These are phyloP conservation scores for Blastocystis sp. DNA, from an alignment of 352 stramenopile species.

Conservation along the genomic window DNA sequence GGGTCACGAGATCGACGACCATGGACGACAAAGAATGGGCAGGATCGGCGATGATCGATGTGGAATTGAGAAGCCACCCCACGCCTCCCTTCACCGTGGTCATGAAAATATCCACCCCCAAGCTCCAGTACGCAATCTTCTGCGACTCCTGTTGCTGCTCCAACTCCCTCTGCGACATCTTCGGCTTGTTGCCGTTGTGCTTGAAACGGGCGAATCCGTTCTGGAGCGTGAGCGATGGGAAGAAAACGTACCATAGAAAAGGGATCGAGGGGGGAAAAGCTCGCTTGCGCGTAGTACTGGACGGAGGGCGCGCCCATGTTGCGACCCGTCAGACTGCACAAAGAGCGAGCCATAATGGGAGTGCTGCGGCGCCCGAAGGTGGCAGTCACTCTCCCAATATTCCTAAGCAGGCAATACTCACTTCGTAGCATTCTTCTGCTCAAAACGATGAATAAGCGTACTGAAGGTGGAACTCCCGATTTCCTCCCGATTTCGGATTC, in stretches of 20 bases:
- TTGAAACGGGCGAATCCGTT: slow-evolving; percentile 27
- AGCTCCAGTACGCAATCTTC: slow-evolving; percentile 66
- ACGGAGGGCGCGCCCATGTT: neutral
- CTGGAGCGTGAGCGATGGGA: neutral
- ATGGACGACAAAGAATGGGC: slow-evolving; percentile 58
- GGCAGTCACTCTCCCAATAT: slow-evolving; percentile 13
- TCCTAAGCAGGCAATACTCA: neutral
- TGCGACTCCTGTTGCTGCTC: slow-evolving; percentile 57
- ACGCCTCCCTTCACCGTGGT: slow-evolving; percentile 65
- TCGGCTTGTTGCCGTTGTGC: neutral
- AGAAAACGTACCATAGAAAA: slow-evolving; percentile 25
- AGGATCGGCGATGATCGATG: slow-evolving; percentile 63
- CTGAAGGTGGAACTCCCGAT: slow-evolving; percentile 5
- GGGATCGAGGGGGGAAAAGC: neutral
- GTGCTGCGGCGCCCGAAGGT: neutral
- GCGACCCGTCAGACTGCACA: slow-evolving; percentile 31
- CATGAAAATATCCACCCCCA: slow-evolving; percentile 62
- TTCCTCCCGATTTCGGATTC: slow-evolving; percentile 2
- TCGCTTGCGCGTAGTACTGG: neutral
- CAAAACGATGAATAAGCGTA: neutral
- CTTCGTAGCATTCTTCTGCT: slow-evolving; percentile 37
- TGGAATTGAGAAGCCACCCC: slow-evolving; percentile 62
- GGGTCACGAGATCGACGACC: slow-evolving; percentile 43
- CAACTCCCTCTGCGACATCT: slow-evolving; percentile 19
- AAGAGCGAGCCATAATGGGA: neutral